phyloP scores from a whole-genome alignment of 75 land plant genomes.

The Pinus tabuliformis region DNA sequence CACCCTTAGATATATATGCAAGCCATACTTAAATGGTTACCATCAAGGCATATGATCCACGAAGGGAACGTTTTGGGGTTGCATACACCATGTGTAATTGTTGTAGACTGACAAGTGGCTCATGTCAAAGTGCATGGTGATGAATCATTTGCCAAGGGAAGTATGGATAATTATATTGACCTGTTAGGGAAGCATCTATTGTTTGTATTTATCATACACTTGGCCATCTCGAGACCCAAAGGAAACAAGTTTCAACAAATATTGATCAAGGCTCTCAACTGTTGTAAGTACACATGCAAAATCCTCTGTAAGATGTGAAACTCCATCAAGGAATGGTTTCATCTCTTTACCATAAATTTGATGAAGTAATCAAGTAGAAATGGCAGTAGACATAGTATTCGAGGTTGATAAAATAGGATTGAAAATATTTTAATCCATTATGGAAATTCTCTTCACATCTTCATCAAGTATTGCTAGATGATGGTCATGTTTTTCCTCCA shows the following conservation, averaged over 20 bases:
- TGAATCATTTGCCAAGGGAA: too few species aligned
- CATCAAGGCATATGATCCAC: too few species aligned
- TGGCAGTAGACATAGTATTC: conserved; percentile 62
- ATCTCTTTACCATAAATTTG: conserved; percentile 81
- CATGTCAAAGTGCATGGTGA: too few species aligned
- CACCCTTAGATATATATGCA: too few species aligned
- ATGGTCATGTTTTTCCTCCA: conserved; percentile 57
- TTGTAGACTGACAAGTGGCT: too few species aligned
- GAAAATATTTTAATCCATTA: conserved; percentile 61
- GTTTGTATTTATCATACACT: conserved; percentile 32
- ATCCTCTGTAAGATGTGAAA: conserved; percentile 91
- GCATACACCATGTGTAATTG: too few species aligned
- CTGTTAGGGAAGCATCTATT: conserved; percentile 45
- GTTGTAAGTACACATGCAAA: conserved; percentile 86
- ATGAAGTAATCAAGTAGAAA: conserved; percentile 81
- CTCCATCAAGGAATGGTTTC: conserved; percentile 93
- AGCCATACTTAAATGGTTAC: too few species aligned
- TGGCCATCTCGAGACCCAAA: conserved; percentile 50
- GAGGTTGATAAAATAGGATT: conserved; percentile 69
- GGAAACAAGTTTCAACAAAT: conserved; percentile 45
- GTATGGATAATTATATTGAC: too few species aligned
- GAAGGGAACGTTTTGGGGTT: too few species aligned
- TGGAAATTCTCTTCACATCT: conserved; percentile 62
- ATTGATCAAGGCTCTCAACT: conserved; percentile 87
- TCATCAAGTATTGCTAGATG: conserved; percentile 78